Conservation (phyloP, 176 grass and related monocot genomes). For the Puya raimondii region DNA sequence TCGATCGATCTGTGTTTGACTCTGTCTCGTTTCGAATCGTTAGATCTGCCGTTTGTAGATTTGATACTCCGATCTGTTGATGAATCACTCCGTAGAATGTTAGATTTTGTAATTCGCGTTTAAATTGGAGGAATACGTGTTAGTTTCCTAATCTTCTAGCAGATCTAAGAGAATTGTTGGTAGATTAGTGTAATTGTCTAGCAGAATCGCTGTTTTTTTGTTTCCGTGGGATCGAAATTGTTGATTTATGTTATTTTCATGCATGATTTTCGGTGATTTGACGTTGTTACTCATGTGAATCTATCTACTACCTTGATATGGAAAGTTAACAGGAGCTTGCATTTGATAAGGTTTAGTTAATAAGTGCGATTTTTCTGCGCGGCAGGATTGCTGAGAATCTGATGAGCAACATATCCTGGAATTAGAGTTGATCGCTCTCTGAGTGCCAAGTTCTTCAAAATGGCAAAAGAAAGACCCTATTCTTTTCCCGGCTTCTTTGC, state of each 20-base stretch:
- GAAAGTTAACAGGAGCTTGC: not conserved
- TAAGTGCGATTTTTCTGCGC: not conserved
- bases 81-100: not conserved
- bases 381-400: not conserved
- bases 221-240: not conserved
- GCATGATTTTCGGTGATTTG: not conserved
- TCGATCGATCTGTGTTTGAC: not conserved
- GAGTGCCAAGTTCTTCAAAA: not conserved
- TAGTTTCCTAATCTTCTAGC: not conserved
- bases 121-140: not conserved
- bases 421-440: not conserved
- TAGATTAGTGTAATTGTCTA: not conserved
- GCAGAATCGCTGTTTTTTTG: not conserved
- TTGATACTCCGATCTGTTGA: not conserved
- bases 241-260: not conserved
- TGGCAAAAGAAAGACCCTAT: not conserved
- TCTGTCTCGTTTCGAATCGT: not conserved
- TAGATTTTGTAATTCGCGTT: not conserved
- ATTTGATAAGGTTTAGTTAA: too few species aligned
- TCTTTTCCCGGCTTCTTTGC: not conserved
- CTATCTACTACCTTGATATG: not conserved
- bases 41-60: too few species aligned
- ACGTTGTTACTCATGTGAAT: not conserved
- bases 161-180: not conserved
- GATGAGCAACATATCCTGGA: not conserved